phyloP scores from a whole-genome alignment of 805 yeast genomes.

The Dipodascus albidus region DNA sequence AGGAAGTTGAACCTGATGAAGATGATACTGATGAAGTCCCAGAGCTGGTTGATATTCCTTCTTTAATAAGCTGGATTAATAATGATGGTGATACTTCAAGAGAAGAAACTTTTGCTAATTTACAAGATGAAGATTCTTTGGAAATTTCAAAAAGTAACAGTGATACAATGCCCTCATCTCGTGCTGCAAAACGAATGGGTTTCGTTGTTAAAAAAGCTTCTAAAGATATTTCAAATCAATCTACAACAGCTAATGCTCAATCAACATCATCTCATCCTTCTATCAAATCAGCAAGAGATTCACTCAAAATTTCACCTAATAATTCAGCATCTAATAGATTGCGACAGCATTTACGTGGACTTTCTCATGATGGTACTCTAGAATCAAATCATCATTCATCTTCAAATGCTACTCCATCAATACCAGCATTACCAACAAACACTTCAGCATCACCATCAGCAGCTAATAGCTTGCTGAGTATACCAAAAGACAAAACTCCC shows the following conservation, averaged over 20 bases:
- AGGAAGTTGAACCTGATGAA: not conserved
- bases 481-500: not conserved
- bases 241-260: not conserved
- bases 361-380: constrained; percentile 11
- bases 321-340: constrained; percentile 5
- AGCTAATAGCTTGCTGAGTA: constrained; percentile 1
- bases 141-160: constrained; percentile 28
- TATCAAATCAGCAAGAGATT: not conserved
- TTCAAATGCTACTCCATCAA: constrained; percentile 10
- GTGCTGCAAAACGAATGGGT: constrained; percentile 69
- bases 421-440: constrained; percentile 10
- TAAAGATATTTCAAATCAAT: constrained; percentile 9
- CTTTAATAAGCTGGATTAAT: not conserved
- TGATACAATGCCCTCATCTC: constrained; percentile 38
- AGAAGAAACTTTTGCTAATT: not conserved
- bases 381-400: constrained; percentile 4
- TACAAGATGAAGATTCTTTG: not conserved
- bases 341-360: constrained; percentile 9
- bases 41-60: not conserved
- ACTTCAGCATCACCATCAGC: constrained; percentile 14
- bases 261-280: not conserved
- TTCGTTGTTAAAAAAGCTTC: constrained; percentile 39
- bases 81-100: not conserved
- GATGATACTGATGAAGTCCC: not conserved
- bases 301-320: not conserved